Percentiles rank a stretch among this genome's conserved stretches.
These are phyloP conservation scores for Poterioochromonas sp. DNA, from an alignment of 352 stramenopile species.

Conservation along the genomic window DNA sequence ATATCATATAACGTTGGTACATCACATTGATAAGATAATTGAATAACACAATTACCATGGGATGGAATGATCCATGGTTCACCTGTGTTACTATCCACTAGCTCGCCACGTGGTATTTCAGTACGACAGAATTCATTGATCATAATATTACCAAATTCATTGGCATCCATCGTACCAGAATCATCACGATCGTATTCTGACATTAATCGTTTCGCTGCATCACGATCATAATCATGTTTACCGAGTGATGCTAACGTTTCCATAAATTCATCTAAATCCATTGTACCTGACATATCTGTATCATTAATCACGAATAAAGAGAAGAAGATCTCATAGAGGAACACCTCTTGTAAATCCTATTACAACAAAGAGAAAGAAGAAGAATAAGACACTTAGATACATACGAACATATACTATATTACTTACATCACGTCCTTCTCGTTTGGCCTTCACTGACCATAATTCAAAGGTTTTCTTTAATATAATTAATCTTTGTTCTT, in stretches of 20 bases:
- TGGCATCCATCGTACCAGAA: conserved; percentile 22
- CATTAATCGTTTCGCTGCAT: conserved; percentile 10
- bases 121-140: conserved; percentile 33
- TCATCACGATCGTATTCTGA: conserved; percentile 22
- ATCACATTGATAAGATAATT: conserved; percentile 31
- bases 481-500: background rate
- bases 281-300: conserved; percentile 8
- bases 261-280: conserved; percentile 33
- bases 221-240: background rate
- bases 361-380: background rate
- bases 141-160: conserved; percentile 33
- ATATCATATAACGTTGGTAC: conserved; percentile 16
- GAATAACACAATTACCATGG: background rate
- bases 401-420: too few species aligned
- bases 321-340: conserved; percentile 33
- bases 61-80: conserved; percentile 17
- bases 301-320: conserved; percentile 29
- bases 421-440: conserved; percentile 25
- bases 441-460: conserved; percentile 1
- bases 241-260: conserved; percentile 10
- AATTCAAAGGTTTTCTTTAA: conserved; percentile 22
- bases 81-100: conserved; percentile 2
- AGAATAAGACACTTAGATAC: too few species aligned
- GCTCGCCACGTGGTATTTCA: conserved; percentile 21
- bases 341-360: conserved; percentile 27